Evolutionary conservation across 1,284 basidiomycete species (phyloP).

Genomic region (Rhizoctonia solani): DNA sequence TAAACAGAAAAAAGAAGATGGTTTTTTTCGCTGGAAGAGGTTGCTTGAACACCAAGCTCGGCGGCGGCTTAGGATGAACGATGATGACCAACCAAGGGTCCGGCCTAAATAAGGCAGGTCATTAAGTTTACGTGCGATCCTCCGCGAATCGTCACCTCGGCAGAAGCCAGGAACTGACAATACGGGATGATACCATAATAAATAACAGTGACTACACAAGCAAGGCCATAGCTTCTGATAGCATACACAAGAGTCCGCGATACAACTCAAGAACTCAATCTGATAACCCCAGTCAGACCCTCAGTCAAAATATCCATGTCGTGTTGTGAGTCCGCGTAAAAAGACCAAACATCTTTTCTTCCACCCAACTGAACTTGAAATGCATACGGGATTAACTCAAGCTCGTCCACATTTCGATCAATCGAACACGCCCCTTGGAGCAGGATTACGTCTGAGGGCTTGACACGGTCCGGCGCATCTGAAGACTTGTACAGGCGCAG

Average conservation of each 20-base stretch:
- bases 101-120: conserved; percentile 1
- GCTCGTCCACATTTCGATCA: conserved; percentile 72
- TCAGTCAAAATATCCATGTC: conserved; percentile 56
- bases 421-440: conserved; percentile 49
- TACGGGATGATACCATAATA: neutral
- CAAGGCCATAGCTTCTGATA: neutral
- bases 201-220: neutral
- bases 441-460: conserved; percentile 55
- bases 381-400: conserved; percentile 68
- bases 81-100: conserved; percentile 14
- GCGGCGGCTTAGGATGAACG: neutral
- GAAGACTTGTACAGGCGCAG: conserved; percentile 60
- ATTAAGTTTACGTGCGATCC: neutral
- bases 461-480: conserved; percentile 58
- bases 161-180: neutral
- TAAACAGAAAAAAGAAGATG: no score
- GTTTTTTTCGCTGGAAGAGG: neutral
- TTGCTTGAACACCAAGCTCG: conserved; percentile 24
- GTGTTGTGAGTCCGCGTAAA: conserved; percentile 67
- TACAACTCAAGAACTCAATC: neutral
- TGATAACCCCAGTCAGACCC: conserved; percentile 13
- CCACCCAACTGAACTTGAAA: conserved; percentile 68
- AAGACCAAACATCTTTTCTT: conserved; percentile 55
- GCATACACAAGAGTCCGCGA: no score
- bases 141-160: neutral